A percentile compares a stretch with the other conserved stretches of the same genome.
These are phyloP conservation scores for Lipomyces mesembrius DNA, from an alignment of 805 yeast genomes.

Conservation along the genomic window DNA sequence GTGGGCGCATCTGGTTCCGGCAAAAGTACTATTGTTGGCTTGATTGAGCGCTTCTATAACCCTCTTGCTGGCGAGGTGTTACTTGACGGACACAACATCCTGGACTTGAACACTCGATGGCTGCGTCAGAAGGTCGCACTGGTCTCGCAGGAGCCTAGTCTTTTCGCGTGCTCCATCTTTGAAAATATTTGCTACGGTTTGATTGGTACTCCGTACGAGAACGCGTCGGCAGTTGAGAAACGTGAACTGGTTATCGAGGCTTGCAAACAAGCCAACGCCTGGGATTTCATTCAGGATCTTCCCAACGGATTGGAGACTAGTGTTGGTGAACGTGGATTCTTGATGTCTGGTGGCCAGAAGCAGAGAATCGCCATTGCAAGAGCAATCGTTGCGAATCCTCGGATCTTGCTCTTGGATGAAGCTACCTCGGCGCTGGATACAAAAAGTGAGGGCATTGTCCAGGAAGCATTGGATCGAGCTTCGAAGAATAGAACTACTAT, in stretches of 20 bases:
- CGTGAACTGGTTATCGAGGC: conserved; percentile 50
- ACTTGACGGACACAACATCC: conserved; percentile 56
- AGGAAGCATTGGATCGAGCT: conserved; percentile 53
- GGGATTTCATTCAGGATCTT: conserved; percentile 54
- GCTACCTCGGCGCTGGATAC: conserved; percentile 74
- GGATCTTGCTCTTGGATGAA: conserved; percentile 62
- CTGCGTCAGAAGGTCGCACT: conserved; percentile 60
- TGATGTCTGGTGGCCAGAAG: conserved; percentile 69
- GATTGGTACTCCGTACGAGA: conserved; percentile 42
- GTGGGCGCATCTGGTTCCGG: conserved; percentile 84
- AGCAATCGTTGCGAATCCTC: conserved; percentile 60
- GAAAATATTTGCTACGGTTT: conserved; percentile 84
- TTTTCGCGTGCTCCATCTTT: conserved; percentile 78
- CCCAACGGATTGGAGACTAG: conserved; percentile 58
- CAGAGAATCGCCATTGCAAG: conserved; percentile 69
- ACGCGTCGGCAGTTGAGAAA: conserved; percentile 48
- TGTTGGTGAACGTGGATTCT: conserved; percentile 62
- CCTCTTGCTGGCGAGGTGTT: conserved; percentile 55
- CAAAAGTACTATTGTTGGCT: conserved; percentile 53
- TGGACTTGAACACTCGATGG: conserved; percentile 55
- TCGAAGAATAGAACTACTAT: conserved; percentile 57
- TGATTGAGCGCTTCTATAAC: conserved; percentile 63
- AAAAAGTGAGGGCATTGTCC: conserved; percentile 63
- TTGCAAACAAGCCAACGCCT: conserved; percentile 58
- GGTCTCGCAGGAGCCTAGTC: conserved; percentile 60